Evolutionary conservation across 768 basidiomycete species (phyloP).

Genomic region (Mrakia gelida): DNA sequence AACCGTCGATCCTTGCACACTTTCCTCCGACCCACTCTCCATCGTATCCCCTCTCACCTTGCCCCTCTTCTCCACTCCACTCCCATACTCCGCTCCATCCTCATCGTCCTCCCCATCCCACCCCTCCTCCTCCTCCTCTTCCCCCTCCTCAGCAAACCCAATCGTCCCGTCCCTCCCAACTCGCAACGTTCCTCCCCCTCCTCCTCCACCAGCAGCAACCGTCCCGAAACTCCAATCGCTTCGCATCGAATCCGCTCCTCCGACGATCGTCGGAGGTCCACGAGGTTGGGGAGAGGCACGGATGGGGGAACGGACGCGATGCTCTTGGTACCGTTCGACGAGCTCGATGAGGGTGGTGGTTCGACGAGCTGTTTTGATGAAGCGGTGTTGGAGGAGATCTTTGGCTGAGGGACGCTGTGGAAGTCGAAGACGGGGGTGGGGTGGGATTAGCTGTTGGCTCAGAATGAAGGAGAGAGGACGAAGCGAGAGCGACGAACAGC

Average conservation of each 20-base stretch:
- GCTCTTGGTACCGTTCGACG: slow-evolving; percentile 80
- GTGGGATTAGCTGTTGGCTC: too few relatives aligned
- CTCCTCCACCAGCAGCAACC: slow-evolving; percentile 46
- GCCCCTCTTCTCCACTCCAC: background rate
- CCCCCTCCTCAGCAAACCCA: slow-evolving; percentile 31
- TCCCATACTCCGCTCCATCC: slow-evolving; percentile 31
- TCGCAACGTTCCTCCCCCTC: slow-evolving; percentile 12
- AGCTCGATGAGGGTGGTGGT: slow-evolving; percentile 80
- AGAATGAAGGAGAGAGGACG: background rate
- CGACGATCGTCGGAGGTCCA: background rate
- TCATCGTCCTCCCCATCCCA: slow-evolving; percentile 34
- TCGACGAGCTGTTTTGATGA: slow-evolving; percentile 73
- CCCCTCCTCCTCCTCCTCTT: slow-evolving; percentile 30
- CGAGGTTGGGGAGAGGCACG: background rate
- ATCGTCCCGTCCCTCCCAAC: slow-evolving; percentile 12
- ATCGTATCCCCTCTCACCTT: background rate
- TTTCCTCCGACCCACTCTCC: background rate
- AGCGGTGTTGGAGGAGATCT: slow-evolving; percentile 88
- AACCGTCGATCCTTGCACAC: slow-evolving; percentile 26
- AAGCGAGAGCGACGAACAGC: background rate
- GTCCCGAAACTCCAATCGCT: slow-evolving; percentile 98
- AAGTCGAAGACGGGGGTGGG: too few relatives aligned
- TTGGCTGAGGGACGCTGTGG: slow-evolving; percentile 78
- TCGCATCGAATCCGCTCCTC: slow-evolving; percentile 52
- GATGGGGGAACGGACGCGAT: slow-evolving; percentile 53